Evolutionary conservation across 2,329 filamentous ascomycete genomes (phyloP).

Genomic region (Lachnellula subtilissima): DNA sequence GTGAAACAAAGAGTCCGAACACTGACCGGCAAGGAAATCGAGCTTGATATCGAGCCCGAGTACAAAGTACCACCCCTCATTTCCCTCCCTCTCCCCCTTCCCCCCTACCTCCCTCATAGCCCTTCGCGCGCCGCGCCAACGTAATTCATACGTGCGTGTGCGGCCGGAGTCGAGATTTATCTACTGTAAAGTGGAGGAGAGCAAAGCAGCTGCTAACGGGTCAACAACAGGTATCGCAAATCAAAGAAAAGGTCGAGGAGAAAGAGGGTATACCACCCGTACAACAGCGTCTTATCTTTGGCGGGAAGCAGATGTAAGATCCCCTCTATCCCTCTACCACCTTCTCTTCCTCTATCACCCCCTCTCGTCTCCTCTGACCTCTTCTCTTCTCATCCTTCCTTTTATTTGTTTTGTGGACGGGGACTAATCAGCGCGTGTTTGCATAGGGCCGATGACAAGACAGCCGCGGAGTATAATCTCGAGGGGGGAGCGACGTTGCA

Average conservation of each 20-base stretch:
- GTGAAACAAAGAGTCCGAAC: conserved; percentile 74
- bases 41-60: conserved; percentile 90
- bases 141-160: neutral
- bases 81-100: neutral
- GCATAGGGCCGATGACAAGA: conserved; percentile 89
- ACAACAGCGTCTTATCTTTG: conserved; percentile 92
- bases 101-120: neutral
- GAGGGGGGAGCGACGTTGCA: conserved; percentile 91
- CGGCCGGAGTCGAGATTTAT: neutral
- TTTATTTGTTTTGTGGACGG: neutral
- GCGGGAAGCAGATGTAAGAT: conserved; percentile 92
- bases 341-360: neutral
- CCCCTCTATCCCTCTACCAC: neutral
- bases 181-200: neutral
- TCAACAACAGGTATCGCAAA: conserved; percentile 68
- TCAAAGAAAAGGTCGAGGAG: conserved; percentile 99
- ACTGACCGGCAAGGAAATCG: conserved; percentile 97
- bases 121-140: no score
- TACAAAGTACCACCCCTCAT: conserved; percentile 64
- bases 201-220: neutral
- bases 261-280: conserved; percentile 97
- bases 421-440: neutral
- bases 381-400: neutral
- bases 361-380: neutral
- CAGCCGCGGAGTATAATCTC: conserved; percentile 82